Percentiles rank a stretch among this genome's conserved stretches.
Evolutionary conservation across 495 filamentous ascomycete species (phyloP).

Genomic region (Penicillium malachiteum): DNA sequence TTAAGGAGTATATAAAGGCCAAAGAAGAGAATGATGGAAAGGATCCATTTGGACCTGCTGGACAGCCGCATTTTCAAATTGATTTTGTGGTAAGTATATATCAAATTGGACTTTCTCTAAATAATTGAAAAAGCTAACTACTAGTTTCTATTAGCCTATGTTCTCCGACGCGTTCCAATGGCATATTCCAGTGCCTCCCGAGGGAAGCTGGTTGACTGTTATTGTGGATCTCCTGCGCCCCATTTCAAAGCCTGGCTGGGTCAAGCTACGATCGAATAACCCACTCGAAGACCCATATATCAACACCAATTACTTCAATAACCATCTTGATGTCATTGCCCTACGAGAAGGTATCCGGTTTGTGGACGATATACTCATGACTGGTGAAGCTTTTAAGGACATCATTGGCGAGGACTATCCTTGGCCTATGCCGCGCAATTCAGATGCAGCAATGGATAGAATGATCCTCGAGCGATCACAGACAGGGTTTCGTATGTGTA

Average conservation of each 20-base stretch:
- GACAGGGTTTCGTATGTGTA: constrained; percentile 43
- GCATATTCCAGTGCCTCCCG: constrained; percentile 48
- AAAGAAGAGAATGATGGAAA: constrained; percentile 37
- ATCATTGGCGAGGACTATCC: constrained; percentile 52
- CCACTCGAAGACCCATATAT: constrained; percentile 33
- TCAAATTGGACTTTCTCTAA: not conserved
- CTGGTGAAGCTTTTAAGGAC: constrained; percentile 51
- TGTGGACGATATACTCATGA: constrained; percentile 50
- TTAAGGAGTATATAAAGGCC: constrained; percentile 40
- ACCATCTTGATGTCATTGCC: constrained; percentile 49
- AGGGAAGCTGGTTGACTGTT: constrained; percentile 47
- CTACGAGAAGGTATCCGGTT: constrained; percentile 50
- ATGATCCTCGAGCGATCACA: constrained; percentile 50
- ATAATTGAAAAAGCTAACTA: not conserved
- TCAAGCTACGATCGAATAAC: constrained; percentile 44
- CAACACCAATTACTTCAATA: constrained; percentile 47
- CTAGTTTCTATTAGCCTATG: constrained; percentile 6
- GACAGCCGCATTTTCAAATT: constrained; percentile 59
- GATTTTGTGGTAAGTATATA: constrained; percentile 26
- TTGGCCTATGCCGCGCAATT: constrained; percentile 51
- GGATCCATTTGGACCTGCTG: constrained; percentile 23
- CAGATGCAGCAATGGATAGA: constrained; percentile 53
- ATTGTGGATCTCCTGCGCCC: constrained; percentile 56
- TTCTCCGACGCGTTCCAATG: constrained; percentile 52
- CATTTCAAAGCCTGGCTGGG: constrained; percentile 46